These are phyloP conservation scores for Auricularia heimuer DNA, from an alignment of 768 basidiomycete genomes.

Conservation along the genomic window DNA sequence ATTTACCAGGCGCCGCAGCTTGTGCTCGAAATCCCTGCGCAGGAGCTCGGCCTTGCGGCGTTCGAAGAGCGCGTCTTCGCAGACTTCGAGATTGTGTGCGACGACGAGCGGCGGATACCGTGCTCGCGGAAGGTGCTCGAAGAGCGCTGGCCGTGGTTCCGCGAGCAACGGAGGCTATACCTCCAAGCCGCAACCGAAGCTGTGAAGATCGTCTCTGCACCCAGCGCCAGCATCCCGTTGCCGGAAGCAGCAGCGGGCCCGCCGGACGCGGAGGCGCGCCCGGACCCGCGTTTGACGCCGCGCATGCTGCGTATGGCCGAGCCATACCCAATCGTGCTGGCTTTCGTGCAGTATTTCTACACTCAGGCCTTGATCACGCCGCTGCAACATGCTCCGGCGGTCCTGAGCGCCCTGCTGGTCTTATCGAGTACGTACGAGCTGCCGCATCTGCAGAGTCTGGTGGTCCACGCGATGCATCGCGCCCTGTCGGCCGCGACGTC, in stretches of 20 bases:
- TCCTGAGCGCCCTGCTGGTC: conserved; percentile 78
- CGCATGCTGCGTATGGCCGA: conserved; percentile 76
- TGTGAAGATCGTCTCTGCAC: conserved; percentile 48
- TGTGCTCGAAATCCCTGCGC: conserved; percentile 58
- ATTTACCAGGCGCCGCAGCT: conserved; percentile 70
- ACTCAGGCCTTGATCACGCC: conserved; percentile 78
- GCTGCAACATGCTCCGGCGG: conserved; percentile 82
- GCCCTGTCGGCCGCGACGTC: conserved; percentile 75
- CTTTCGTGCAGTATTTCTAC: conserved; percentile 91
- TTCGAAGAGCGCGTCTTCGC: conserved; percentile 73
- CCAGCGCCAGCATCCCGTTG: conserved; percentile 51
- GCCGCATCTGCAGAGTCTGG: conserved; percentile 60
- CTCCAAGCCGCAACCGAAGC: conserved; percentile 45
- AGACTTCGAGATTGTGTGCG: conserved; percentile 89
- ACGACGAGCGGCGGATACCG: conserved; percentile 74
- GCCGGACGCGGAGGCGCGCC: conserved; percentile 25
- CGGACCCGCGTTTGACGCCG: conserved; percentile 74
- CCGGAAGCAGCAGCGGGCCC: conserved; percentile 39
- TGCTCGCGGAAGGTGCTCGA: conserved; percentile 81
- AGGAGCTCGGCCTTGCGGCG: conserved; percentile 74
- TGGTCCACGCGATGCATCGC: conserved; percentile 93
- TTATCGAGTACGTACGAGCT: conserved; percentile 78
- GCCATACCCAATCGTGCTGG: conserved; percentile 80
- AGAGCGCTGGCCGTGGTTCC: conserved; percentile 95
- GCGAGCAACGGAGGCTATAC: conserved; percentile 53